Evolutionary conservation across 2,329 filamentous ascomycete species (phyloP), one percentile per base, ranked within the genome.

Genomic region (Fusarium longipes): DNA sequence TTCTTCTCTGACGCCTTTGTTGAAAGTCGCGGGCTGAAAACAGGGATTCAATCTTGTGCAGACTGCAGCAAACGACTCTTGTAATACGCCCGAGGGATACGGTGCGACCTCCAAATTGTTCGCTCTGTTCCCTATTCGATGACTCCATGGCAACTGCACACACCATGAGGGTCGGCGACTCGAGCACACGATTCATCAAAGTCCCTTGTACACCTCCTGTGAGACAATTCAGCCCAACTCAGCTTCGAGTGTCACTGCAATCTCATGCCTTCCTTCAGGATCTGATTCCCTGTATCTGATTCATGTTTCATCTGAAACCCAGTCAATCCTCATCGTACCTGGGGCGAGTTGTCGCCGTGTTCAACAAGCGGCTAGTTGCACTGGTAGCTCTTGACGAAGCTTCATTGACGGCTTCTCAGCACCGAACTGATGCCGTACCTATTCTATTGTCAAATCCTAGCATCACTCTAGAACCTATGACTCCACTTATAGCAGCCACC

Each of bases 21-120:
- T 70, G 58, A 54, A 71, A 65, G 50, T 71, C 55, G 57, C 48
- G 63, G 70, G 71, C 71, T 73, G 71, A 73, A 73, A 73, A 73
- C 71, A 73, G 71, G 71, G 71, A 70, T 73, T 40, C 48, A 63
- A 66, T 72, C 63, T 70, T 70, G 59, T 58, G 57, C 59, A 65
- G 59, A 35, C 63, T 70, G 56, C 65, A 55, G 47, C 63, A 55
- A 68, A 68, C 55, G 42, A 45, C 49, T 57, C 49, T 66, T 45
- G 49, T 57, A 45, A 40, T 47, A 48, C 50, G 43, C 63, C 67
- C 53, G 47, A 55, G 69, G 56, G 69, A 48, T 52, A 54, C 60
- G 47, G 61, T 49, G 51, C 64, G 63, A 58, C 65, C 58, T 58
- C 59, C 38, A 22, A 57, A 47, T 50, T 57, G 45, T 47, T 51